These are phyloP conservation scores for Aureobasidium sp. DNA, from an alignment of 2,329 filamentous ascomycete species.

Conservation along the genomic window DNA sequence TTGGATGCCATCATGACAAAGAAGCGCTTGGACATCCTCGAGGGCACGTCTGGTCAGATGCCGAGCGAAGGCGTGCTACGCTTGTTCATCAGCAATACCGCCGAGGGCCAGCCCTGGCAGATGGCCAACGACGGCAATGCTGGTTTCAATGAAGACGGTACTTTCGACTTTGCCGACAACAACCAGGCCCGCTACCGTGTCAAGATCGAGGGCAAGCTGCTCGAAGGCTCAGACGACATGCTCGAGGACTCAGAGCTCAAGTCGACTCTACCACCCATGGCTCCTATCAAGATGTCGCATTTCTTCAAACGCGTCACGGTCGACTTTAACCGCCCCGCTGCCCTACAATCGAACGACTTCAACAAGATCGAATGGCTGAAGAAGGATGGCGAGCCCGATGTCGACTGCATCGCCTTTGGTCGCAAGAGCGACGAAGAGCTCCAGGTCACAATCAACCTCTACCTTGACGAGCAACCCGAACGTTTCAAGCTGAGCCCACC, in stretches of 20 bases:
- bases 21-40: slow-evolving; percentile 85
- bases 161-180: slow-evolving; percentile 72
- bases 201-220: slow-evolving; percentile 80
- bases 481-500: slow-evolving; percentile 72
- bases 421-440: slow-evolving; percentile 86
- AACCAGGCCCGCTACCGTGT: slow-evolving; percentile 77
- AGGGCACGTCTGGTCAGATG: slow-evolving; percentile 42
- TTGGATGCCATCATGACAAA: slow-evolving; percentile 90
- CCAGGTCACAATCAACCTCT: slow-evolving; percentile 83
- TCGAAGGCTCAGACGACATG: slow-evolving; percentile 50
- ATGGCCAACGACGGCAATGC: slow-evolving; percentile 39
- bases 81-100: slow-evolving; percentile 92
- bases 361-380: slow-evolving; percentile 80
- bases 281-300: slow-evolving; percentile 45
- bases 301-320: slow-evolving; percentile 78
- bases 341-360: slow-evolving; percentile 60
- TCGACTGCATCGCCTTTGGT: slow-evolving; percentile 88
- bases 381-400: slow-evolving; percentile 56
- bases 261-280: background rate
- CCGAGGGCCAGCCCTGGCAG: slow-evolving; percentile 93
- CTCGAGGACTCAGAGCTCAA: slow-evolving; percentile 30
- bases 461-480: slow-evolving; percentile 78
- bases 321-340: slow-evolving; percentile 48
- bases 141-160: slow-evolving; percentile 58
- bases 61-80: slow-evolving; percentile 66